Base-by-base conservation (phyloP, 208 protist species). In the Wallacemonas sp. region DNA sequence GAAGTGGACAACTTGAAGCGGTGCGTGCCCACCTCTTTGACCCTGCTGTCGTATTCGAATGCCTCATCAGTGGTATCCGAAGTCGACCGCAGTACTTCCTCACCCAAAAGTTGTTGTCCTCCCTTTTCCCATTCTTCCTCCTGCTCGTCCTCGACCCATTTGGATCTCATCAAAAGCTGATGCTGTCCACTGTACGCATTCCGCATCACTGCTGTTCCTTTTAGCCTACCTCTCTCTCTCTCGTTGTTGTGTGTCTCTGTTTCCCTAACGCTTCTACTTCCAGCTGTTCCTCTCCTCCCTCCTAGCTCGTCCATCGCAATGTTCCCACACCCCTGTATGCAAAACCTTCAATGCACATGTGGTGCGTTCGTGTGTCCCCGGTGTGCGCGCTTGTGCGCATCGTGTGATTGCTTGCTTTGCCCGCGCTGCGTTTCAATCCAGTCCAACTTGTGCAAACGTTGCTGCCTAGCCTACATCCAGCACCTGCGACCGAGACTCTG, bases 321-420 rank as follows among this genome's bases (percentile, higher is more conserved):
- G 52, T 58, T 58, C 0, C 72, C 65, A 30, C 86, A 94, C 60
- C 48, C 38, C n/a, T 92, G 85, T 57, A 56, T 71, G 29, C 30
- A 60, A 33, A 80, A 72, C 41, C 60, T 79, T 2, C 58, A 66
- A 36, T 92, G 88, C 68, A 44, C 47, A 12, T 95, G 89, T 62
- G 86, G 86, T 1, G 60, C 65, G 2, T 44, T 68, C 8, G 66
- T 84, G 24, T 94, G 88, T 61, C 64, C 70, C 12, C 68, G 54
- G 46, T 94, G 88, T 54, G 74, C 83, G 14, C 68, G 83, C 30
- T 60, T 90, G 4, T 95, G 89, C 56, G 55, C 77, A 32, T 77
- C 81, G 16, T 95, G 89, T 48, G 85, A 95, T 61, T 49, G 48
- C 26, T 69, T 83, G 24, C 82, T 90, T 9, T 95, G 89, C 30